Evolutionary conservation across 1,139 yeast species (phyloP), one percentile per base, ranked within the genome.

Genomic region (Candida buenavistaensis): DNA sequence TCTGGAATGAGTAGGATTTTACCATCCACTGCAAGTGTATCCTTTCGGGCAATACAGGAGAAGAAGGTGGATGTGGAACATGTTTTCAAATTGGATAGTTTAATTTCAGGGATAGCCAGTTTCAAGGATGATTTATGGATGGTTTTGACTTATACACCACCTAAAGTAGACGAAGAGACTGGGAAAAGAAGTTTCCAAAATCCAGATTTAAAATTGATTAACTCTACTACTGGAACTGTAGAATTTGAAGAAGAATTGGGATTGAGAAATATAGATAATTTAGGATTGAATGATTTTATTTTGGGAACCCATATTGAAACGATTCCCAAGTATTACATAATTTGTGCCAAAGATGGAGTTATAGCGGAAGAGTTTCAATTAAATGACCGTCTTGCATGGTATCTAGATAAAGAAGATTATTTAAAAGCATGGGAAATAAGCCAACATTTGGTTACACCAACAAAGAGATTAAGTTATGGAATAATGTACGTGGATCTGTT

Each of bases 331-430:
- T 87, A 84, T 62, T 84, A 72, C 46, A 68, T 92, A 14, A 68
- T 90, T 6, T 80, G 94, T 54, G 88, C 96, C 0, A 78, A 78
- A 35, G 97, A 89, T 59, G 90, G 83, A 1, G 85, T 92, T 2
- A 65, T 80, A 10, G 90, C 90, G 0, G 75, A 80, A 46, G 89
- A 83, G 45, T 68, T 83, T 17, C 81, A 79, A 43, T 56, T 84
- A 15, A 57, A 63, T 20, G 97, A 90, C 51, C 75, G 82, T 40
- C 70, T 83, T 28, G 65, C 77, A 3, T 92, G 97, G 97, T 82
- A 71, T 39, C 41, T 79, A 10, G 78, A 76, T 1, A 75, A 66
- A 24, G 71, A 71, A 3, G 56, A 65, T 38, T 85, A 61, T 46
- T 62, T 68, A 17, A 80, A 80, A 30, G 96, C 96, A 0, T 89